phyloP scores from a whole-genome alignment of 2,329 filamentous ascomycete genomes.

The Monilinia fructigena region DNA sequence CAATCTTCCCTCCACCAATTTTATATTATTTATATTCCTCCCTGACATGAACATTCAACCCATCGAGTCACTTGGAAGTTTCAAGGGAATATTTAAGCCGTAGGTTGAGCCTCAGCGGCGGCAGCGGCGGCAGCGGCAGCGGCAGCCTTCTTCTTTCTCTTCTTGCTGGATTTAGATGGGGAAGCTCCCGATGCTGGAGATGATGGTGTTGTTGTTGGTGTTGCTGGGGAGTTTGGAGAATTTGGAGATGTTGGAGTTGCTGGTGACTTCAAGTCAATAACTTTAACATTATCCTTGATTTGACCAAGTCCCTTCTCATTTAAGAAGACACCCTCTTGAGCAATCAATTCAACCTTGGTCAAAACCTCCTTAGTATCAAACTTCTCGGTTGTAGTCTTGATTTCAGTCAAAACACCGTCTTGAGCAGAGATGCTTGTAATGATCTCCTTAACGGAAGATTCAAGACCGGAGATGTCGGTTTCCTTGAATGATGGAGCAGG shows the following conservation, averaged over 20 bases:
- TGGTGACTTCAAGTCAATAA: slow-evolving; percentile 28
- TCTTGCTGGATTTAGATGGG: slow-evolving; percentile 62
- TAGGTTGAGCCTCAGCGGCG: not conserved
- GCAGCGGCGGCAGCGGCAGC: not conserved
- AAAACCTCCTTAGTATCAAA: slow-evolving; percentile 27
- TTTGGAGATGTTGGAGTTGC: slow-evolving; percentile 46
- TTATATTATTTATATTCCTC: not conserved
- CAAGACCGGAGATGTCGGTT: slow-evolving; percentile 28
- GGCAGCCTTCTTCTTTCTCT: slow-evolving; percentile 3
- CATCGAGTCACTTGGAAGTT: not conserved
- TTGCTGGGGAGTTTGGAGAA: slow-evolving; percentile 39
- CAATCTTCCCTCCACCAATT: not conserved
- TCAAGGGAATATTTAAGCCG: not conserved
- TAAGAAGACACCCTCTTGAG: slow-evolving; percentile 17
- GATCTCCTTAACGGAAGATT: slow-evolving; percentile 27
- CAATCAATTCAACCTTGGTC: slow-evolving; percentile 17
- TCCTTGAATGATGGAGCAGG: slow-evolving; percentile 23
- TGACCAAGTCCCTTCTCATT: slow-evolving; percentile 21
- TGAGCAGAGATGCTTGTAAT: slow-evolving; percentile 21
- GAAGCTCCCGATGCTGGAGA: slow-evolving; percentile 56
- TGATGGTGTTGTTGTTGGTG: slow-evolving; percentile 39
- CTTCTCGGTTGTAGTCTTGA: slow-evolving; percentile 32
- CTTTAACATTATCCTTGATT: slow-evolving; percentile 14
- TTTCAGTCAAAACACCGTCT: slow-evolving; percentile 27
- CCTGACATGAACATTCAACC: not conserved